Evolutionary conservation across 495 filamentous ascomycete species (phyloP).

Genomic region (Daldinia concentrica): DNA sequence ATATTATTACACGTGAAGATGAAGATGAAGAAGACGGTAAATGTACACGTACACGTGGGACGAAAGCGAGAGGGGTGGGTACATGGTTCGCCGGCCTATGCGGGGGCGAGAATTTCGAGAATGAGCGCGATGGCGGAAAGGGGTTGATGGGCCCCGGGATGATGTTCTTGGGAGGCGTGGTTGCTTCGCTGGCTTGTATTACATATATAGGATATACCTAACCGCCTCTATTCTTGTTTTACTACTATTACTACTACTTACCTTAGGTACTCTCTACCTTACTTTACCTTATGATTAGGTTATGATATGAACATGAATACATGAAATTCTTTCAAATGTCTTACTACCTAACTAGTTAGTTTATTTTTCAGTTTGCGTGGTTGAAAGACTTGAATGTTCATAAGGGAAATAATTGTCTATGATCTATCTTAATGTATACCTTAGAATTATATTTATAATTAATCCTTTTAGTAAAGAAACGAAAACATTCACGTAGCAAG

Average conservation of each 20-base stretch:
- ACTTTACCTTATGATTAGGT: not conserved
- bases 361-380: no score
- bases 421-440: no score
- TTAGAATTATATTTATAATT: no score
- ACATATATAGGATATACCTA: slow-evolving; percentile 26
- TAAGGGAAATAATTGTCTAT: no score
- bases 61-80: not conserved
- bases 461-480: no score
- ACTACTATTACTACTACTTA: not conserved
- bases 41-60: not conserved
- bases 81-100: not conserved
- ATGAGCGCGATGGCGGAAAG: not conserved
- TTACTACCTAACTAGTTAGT: not conserved
- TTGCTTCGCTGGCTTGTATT: slow-evolving; percentile 26
- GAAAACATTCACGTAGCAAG: no score
- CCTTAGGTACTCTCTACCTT: not conserved
- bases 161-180: slow-evolving; percentile 16
- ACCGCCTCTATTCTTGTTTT: not conserved
- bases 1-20: no score
- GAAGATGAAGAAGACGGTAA: not conserved
- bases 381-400: no score
- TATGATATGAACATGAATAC: not conserved
- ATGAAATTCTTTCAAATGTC: not conserved
- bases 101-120: not conserved
- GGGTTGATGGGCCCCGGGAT: slow-evolving; percentile 7